Percentiles rank a stretch among this genome's conserved stretches.
Conservation (phyloP, 2,329 filamentous ascomycete genomes). For the Colletotrichum sp. region DNA sequence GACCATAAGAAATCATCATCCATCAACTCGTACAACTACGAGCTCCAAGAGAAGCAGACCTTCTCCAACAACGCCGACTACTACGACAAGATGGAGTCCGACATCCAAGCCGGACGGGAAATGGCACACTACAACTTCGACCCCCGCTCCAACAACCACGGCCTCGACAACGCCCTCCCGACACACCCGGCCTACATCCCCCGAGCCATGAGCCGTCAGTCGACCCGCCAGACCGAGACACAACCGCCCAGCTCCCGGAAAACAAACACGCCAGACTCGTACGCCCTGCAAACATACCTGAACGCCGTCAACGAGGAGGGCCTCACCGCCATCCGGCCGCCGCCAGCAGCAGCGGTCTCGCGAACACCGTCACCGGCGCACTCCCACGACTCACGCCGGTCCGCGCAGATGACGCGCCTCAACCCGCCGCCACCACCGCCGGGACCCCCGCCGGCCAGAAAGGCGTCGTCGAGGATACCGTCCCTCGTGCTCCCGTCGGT, state of each 20-base stretch:
- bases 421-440: constrained; percentile 30
- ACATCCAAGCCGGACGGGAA: constrained; percentile 17
- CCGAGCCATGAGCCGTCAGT: constrained; percentile 34
- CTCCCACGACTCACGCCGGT: neutral
- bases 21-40: constrained; percentile 24
- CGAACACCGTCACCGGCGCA: neutral
- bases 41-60: constrained; percentile 25
- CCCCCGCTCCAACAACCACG: constrained; percentile 25
- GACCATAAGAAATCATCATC: constrained; percentile 32
- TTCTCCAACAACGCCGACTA: constrained; percentile 41
- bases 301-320: constrained; percentile 31
- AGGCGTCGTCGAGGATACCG: constrained; percentile 31
- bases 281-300: constrained; percentile 42
- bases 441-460: constrained; percentile 26
- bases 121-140: constrained; percentile 31
- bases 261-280: constrained; percentile 33
- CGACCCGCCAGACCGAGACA: neutral
- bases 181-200: constrained; percentile 56
- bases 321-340: constrained; percentile 1
- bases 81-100: constrained; percentile 43
- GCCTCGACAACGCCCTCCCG: constrained; percentile 40
- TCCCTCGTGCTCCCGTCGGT: constrained; percentile 42
- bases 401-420: neutral
- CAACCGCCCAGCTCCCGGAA: constrained; percentile 16
- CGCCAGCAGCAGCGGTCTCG: constrained; percentile 13